These are phyloP conservation scores for Syzygium jambos DNA, from an alignment of 345 rosid genomes.

Conservation along the genomic window DNA sequence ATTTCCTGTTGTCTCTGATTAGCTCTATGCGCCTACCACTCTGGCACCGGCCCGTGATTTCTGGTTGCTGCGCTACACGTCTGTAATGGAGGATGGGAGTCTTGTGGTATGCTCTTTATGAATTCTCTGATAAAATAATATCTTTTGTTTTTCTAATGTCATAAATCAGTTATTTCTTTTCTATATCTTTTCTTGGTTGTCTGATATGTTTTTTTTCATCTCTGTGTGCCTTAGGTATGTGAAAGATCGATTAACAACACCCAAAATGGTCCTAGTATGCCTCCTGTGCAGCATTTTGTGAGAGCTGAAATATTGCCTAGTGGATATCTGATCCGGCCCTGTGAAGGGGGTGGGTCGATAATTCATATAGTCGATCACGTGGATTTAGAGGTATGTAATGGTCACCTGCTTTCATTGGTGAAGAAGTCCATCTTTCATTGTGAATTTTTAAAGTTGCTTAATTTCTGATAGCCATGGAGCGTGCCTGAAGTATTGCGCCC, in stretches of 20 bases:
- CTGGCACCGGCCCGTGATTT: slow-evolving; percentile 98
- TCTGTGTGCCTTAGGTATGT: slow-evolving; percentile 39
- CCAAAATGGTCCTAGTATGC: slow-evolving; percentile 95
- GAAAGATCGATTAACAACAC: slow-evolving; percentile 90
- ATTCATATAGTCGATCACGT: slow-evolving; percentile 91
- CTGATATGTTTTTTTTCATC: not conserved
- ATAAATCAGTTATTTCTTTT: not conserved
- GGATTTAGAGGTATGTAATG: slow-evolving; percentile 68
- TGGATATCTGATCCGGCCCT: slow-evolving; percentile 90
- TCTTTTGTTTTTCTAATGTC: not conserved
- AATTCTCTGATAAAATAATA: not conserved
- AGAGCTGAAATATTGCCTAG: slow-evolving; percentile 93
- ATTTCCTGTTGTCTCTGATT: not conserved
- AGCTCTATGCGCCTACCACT: slow-evolving; percentile 98
- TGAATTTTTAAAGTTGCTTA: slow-evolving; percentile 2
- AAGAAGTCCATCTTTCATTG: not conserved
- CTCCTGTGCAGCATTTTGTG: slow-evolving; percentile 84
- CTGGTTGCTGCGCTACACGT: slow-evolving; percentile 95
- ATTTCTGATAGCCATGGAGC: slow-evolving; percentile 66
- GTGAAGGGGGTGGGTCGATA: slow-evolving; percentile 98
- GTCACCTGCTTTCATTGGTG: slow-evolving; percentile 5
- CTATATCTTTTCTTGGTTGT: not conserved
- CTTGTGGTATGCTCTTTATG: slow-evolving; percentile 59
- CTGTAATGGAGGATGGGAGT: slow-evolving; percentile 93
- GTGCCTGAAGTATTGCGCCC: slow-evolving; percentile 98